A percentile compares a stretch with the other conserved stretches of the same genome.
phyloP scores from a whole-genome alignment of 129 eudicot genomes.

The Flaveria trinervia region DNA sequence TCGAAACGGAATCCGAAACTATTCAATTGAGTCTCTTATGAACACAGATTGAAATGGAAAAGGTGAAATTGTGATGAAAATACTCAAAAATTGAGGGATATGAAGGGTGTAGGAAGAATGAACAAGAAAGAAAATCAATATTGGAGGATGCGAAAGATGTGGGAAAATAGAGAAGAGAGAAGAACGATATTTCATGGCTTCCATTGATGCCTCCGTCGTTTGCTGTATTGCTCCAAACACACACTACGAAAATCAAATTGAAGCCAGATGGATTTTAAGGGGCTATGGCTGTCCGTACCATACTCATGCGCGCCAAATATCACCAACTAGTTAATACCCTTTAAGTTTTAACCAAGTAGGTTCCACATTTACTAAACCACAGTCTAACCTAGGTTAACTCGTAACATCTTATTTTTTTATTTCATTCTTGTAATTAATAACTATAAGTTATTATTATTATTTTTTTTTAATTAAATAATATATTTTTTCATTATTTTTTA shows the following conservation, averaged over 20 bases:
- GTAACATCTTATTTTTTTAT: too few relatives aligned
- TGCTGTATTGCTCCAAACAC: conserved; percentile 17
- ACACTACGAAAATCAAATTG: not conserved
- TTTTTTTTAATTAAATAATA: too few relatives aligned
- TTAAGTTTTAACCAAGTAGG: not conserved
- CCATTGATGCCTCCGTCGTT: conserved; percentile 34
- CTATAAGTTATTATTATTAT: too few relatives aligned
- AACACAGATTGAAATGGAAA: conserved; percentile 10
- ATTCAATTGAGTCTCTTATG: not conserved
- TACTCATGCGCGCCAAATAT: conserved; percentile 30
- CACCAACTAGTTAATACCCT: not conserved
- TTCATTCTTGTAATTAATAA: too few relatives aligned
- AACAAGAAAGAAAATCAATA: not conserved
- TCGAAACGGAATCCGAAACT: not conserved
- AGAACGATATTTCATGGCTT: conserved; percentile 32
- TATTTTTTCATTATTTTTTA: too few relatives aligned
- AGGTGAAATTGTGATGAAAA: conserved; percentile 15
- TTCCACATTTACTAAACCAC: not conserved
- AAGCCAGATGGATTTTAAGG: conserved; percentile 21
- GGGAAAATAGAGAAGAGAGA: conserved; percentile 29
- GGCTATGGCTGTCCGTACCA: not conserved
- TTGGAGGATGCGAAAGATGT: conserved; percentile 14
- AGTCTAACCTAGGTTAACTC: not conserved
- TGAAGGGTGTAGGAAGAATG: not conserved
- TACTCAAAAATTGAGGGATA: not conserved